Evolutionary conservation across 2,329 filamentous ascomycete genomes (phyloP), one percentile per base, ranked within the genome.

Genomic region (Intubia oerlemansii): DNA sequence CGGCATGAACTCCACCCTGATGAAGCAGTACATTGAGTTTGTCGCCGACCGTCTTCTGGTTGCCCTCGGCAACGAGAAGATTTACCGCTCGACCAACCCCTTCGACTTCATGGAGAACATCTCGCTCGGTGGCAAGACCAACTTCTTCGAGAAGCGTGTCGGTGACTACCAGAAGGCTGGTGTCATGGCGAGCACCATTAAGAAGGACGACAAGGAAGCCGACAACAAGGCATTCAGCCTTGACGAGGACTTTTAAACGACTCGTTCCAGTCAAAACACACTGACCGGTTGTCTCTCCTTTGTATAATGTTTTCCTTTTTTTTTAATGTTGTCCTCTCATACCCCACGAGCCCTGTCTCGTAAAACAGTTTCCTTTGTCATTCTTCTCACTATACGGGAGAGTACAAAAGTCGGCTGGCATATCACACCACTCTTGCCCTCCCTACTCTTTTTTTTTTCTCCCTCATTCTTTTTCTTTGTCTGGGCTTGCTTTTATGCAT

Each of bases 71-170:
- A 93, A 93, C 55, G 67, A 78, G 44, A 95, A 93, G 66, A 64
- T 78, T 44, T 98, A 91, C 70, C 79, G 88, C 49, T 62, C 76
- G 16, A 68, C 74, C 51, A 98, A 98, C 61, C 88, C 88, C 50
- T 98, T 98, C 52, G 88, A 98, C 65, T 98, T 98, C 56, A 98
- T 98, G 88, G 88, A 98, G 67, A 93, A 92, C 59, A 98, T 98
- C 55, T 95, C 88, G 14, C 68, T 98, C 9, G 80, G 82, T 29
- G 88, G 88, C 56, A 98, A 98, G 78, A 98, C 88, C 52, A 98
- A 98, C 72, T 98, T 98, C 70, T 98, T 98, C 52, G 88, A 98
- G 76, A 98, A 98, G 78, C 81, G 88, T 44, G 88, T 98, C 33
- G 88, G 76, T 51, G 88, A 98, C 48, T 98, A 98, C 69, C 88